A percentile compares a stretch with the other conserved stretches of the same genome.
Conservation (phyloP, 1,284 basidiomycete genomes). For the Cutaneotrichosporon sp. region DNA sequence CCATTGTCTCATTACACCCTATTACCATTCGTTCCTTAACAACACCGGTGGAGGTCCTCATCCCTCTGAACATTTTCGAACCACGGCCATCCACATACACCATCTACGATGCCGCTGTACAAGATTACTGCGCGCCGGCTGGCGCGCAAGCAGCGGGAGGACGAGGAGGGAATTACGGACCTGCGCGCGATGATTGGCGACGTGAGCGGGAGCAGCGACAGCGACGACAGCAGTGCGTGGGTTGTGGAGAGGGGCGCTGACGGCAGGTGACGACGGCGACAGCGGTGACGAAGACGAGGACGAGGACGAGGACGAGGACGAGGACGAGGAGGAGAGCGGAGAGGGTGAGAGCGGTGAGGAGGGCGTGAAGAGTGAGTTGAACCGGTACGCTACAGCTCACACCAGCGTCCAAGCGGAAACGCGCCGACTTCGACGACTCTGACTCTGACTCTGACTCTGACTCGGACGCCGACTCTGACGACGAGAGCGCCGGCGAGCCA, state of each 20-base stretch:
- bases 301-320: slow-evolving; percentile 26
- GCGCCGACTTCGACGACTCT: neutral
- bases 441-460: slow-evolving; percentile 5
- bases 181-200: slow-evolving; percentile 53
- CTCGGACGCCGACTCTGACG: slow-evolving; percentile 14
- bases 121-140: slow-evolving; percentile 70
- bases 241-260: neutral
- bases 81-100: neutral
- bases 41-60: neutral
- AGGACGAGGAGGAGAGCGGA: slow-evolving; percentile 19
- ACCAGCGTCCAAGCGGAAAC: slow-evolving; percentile 1
- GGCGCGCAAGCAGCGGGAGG: slow-evolving; percentile 61
- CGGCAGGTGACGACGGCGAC: slow-evolving; percentile 6
- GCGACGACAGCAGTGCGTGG: slow-evolving; percentile 5
- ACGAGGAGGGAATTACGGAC: slow-evolving; percentile 61
- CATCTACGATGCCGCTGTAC: slow-evolving; percentile 58
- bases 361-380: neutral
- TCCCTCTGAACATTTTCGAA: neutral
- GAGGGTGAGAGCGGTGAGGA: slow-evolving; percentile 8
- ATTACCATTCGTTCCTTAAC: neutral
- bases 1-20: neutral
- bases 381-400: neutral
- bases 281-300: slow-evolving; percentile 32
- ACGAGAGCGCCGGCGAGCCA: slow-evolving; percentile 16
- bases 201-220: slow-evolving; percentile 49